Conservation (phyloP, 108 stramenopile genomes). For the Pseudonitzschia pungens region DNA sequence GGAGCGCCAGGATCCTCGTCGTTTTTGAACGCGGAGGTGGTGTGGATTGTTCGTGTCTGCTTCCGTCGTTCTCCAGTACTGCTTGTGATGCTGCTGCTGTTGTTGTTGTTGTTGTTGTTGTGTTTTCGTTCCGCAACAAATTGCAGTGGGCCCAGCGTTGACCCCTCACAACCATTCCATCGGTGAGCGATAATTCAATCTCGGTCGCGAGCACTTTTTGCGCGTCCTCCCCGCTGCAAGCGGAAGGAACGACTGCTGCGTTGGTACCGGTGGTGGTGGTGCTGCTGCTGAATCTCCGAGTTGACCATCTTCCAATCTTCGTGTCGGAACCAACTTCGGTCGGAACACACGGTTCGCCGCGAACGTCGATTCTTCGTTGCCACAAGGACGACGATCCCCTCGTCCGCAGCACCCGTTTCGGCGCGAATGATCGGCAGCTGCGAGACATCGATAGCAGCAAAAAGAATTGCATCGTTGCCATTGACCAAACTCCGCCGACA, state of each 20-base stretch:
- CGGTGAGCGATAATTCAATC: slow-evolving; percentile 10
- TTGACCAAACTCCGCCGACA: background rate
- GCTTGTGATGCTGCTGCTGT: background rate
- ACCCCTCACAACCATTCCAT: slow-evolving; percentile 27
- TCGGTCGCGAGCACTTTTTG: background rate
- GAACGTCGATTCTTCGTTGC: background rate
- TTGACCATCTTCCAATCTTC: background rate
- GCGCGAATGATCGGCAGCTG: background rate
- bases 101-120: background rate
- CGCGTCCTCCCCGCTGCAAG: background rate
- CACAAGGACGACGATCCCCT: background rate
- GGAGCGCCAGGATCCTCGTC: slow-evolving; percentile 53
- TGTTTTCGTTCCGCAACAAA: background rate
- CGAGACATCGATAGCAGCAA: background rate
- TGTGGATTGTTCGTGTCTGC: background rate
- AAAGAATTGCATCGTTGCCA: background rate
- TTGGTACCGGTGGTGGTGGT: background rate
- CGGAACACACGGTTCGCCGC: background rate
- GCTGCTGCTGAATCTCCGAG: background rate
- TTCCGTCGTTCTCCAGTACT: no score
- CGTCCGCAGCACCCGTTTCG: background rate
- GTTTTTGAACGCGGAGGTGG: background rate
- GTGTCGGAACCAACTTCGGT: background rate
- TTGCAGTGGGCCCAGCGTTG: slow-evolving; percentile 18
- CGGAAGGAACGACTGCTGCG: background rate